Evolutionary conservation across 169 alveolate species (phyloP), one percentile per base, ranked within the genome.

Genomic region (Pseudocohnilembus persalinus): DNA sequence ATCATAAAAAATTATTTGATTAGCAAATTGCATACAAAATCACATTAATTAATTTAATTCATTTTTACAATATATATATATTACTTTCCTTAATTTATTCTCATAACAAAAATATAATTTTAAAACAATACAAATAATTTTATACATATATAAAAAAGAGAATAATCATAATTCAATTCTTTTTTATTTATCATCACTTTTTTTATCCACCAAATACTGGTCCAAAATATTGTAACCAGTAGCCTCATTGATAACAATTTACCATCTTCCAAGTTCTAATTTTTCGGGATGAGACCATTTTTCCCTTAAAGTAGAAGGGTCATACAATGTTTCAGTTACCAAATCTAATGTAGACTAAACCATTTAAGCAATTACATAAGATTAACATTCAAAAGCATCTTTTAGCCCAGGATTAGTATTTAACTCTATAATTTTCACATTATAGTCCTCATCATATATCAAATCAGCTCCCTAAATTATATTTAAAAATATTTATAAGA

Each of bases 341-440:
- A 79, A 49, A 63, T 79, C 84, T 28, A 79, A 31, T 20, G 84
- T 79, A 1, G 77, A 28, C 32, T 79, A 29, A 20, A 79, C 29
- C 11, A 79, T 33, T n/a, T 79, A 35, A 1, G 84, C 76, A 29
- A 79, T 79, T 24, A 79, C 84, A 16, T 35, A 29, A 27, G n/a
- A 31, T 11, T 79, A 75, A 29, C 75, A 29, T 32, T 32, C 16
- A 4, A 79, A 63, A 1, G 35, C 76, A 35, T 34, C 29, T 6
- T 28, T 49, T 4, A 79, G 76, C 31, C 84, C 84, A 20, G 84
- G 76, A 26, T 35, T 29, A 16, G 84, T 79, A 64, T 79, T 79
- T 26, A 35, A 79, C 49, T 79, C 84, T 11, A 79, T 79, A 4
- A 79, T 29, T 49, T 49, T 49, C 27, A 73, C 84, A 49, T 79